Evolutionary conservation across 2,329 filamentous ascomycete species (phyloP).

Genomic region (Grosmannia clavigera): DNA sequence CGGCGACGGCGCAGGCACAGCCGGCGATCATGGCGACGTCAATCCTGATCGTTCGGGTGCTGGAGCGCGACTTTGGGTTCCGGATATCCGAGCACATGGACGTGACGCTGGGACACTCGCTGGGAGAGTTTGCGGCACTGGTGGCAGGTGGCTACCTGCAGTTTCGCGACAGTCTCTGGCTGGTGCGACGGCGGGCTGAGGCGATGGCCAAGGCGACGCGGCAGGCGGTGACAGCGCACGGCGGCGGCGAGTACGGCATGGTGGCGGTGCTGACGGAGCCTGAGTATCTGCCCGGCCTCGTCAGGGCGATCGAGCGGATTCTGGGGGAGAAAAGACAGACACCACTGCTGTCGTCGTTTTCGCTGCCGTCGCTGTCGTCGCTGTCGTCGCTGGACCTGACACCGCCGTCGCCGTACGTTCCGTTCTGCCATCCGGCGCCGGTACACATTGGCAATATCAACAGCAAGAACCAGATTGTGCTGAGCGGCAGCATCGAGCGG

Average conservation of each 20-base stretch:
- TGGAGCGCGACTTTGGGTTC: slow-evolving; percentile 79
- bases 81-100: slow-evolving; percentile 58
- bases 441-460: slow-evolving; percentile 91
- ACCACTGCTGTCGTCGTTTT: not conserved
- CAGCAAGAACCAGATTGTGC: slow-evolving; percentile 88
- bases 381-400: not conserved
- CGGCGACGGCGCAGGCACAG: slow-evolving; percentile 76
- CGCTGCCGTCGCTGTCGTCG: not conserved
- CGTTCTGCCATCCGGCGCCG: slow-evolving; percentile 29
- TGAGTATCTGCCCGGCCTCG: slow-evolving; percentile 55
- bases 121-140: slow-evolving; percentile 87
- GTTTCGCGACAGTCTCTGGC: slow-evolving; percentile 63
- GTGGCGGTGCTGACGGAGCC: slow-evolving; percentile 83
- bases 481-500: slow-evolving; percentile 73
- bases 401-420: not conserved
- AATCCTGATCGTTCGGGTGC: slow-evolving; percentile 73
- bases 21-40: slow-evolving; percentile 95
- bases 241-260: slow-evolving; percentile 85
- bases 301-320: slow-evolving; percentile 67
- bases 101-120: slow-evolving; percentile 76
- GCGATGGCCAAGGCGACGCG: slow-evolving; percentile 69
- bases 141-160: slow-evolving; percentile 71
- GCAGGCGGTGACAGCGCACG: slow-evolving; percentile 48
- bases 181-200: slow-evolving; percentile 68
- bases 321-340: slow-evolving; percentile 32